Conservation (phyloP, 768 basidiomycete species). For the Collybiopsis luxurians region DNA sequence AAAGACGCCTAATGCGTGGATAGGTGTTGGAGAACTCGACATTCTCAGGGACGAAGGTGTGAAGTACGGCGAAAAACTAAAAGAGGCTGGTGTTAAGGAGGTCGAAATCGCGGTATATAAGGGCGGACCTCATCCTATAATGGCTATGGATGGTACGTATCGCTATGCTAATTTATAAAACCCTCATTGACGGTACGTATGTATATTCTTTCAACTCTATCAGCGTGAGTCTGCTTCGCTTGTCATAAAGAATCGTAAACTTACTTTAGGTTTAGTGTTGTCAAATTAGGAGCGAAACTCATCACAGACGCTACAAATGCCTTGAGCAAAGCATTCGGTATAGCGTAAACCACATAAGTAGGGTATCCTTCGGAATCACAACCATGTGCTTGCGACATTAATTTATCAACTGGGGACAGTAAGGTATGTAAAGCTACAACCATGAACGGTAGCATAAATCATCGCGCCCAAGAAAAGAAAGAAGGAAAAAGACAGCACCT, state of each 20-base stretch:
- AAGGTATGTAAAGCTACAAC: not conserved
- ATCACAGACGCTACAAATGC: slow-evolving; percentile 34
- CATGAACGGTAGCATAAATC: no score
- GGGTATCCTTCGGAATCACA: no score
- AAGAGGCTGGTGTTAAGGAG: slow-evolving; percentile 42
- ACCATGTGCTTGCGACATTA: no score
- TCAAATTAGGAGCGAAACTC: slow-evolving; percentile 32
- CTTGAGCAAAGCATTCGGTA: slow-evolving; percentile 26
- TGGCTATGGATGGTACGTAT: slow-evolving; percentile 69
- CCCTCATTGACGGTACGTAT: not conserved
- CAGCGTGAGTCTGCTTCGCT: slow-evolving; percentile 21
- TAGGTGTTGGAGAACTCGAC: slow-evolving; percentile 64
- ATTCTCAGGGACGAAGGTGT: slow-evolving; percentile 67
- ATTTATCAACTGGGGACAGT: not conserved
- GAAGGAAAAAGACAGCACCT: not conserved
- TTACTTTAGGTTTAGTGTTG: slow-evolving; percentile 16
- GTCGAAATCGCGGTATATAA: slow-evolving; percentile 57
- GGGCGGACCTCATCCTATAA: slow-evolving; percentile 66
- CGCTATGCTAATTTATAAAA: not conserved
- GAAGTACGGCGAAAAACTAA: slow-evolving; percentile 57
- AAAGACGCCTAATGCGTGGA: slow-evolving; percentile 56
- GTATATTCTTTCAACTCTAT: not conserved
- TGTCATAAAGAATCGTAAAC: no score
- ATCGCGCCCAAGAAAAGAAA: not conserved
- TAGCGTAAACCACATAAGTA: not conserved